Base-by-base conservation (phyloP, 768 basidiomycete species). In the Boletus sensibilis region DNA sequence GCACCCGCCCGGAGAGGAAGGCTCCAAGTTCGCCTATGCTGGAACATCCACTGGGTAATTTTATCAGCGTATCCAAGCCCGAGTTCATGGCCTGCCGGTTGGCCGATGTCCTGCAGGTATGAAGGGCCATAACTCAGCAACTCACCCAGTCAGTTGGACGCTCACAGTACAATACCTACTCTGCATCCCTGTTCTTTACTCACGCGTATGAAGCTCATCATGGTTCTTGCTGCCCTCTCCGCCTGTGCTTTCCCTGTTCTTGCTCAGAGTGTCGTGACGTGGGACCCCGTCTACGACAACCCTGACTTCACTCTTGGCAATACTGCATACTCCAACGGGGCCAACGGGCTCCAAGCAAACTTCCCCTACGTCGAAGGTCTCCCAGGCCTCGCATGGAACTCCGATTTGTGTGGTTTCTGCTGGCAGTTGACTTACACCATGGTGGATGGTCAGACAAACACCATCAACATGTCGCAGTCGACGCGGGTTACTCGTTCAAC, bases 401-500 rank as follows among this genome's bases (percentile, higher is more conserved):
- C 82, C 8, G 45, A 74, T 1, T 68, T 71, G 20, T 85, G 85
- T 58, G 84, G 84, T n/a, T 75, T 79, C 35, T 87, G 84, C 71
- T 86, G 82, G 82, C 54, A 76, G 55, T 64, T 86, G 54, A 76
- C 79, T n/a, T 85, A 77, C 71, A 71, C 73, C 20, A 68, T 71
- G 40, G 59, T 7, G 5, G 57, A 61, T 21, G 73, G 72, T 5
- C 68, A 57, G 1, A 65, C n/a, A 35, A 76, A 63, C 38, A 39
- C 4, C 10, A n/a, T 39, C 10, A 38, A 38, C 9, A 18, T 37
- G 18, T 18, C 35, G 4, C 41, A 42, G 9, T 10, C 13, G 21
- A 42, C 23, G 7, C 14, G 14, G 23, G 14, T 42, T 16, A 23
- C 14, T 16, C 14, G 21, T 21, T n/a, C n/a, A n/a, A n/a, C n/a